phyloP scores from a whole-genome alignment of 352 stramenopile genomes.

The Phytophthora chlamydospora region DNA sequence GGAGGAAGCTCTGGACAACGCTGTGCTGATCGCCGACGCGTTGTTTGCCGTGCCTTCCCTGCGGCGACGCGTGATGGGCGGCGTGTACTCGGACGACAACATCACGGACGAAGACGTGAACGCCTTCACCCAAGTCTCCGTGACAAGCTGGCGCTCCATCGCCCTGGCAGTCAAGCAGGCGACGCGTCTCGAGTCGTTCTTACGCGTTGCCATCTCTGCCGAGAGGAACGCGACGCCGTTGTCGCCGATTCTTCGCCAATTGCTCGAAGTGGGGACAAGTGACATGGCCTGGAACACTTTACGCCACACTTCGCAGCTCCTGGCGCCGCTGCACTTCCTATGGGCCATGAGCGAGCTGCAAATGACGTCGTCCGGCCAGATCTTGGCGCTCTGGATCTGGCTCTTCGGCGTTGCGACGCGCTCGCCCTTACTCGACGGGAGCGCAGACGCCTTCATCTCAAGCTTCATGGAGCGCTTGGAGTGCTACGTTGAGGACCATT shows the following conservation, averaged over 20 bases:
- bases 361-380: conserved; percentile 37
- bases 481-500: conserved; percentile 46
- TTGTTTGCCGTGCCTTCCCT: conserved; percentile 21
- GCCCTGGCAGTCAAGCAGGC: conserved; percentile 35
- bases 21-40: conserved; percentile 28
- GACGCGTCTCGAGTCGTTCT: conserved; percentile 17
- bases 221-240: conserved; percentile 11
- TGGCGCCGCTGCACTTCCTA: conserved; percentile 37
- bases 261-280: conserved; percentile 25
- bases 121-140: conserved; percentile 15
- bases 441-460: conserved; percentile 17
- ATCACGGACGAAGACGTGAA: neutral
- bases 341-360: conserved; percentile 37
- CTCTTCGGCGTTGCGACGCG: conserved; percentile 32
- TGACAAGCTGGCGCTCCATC: conserved; percentile 36
- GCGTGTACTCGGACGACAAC: conserved; percentile 6
- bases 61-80: conserved; percentile 20
- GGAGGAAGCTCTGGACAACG: conserved; percentile 34
- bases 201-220: conserved; percentile 28
- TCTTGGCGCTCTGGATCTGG: conserved; percentile 45
- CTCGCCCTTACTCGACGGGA: conserved; percentile 36
- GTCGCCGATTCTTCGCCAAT: conserved; percentile 10
- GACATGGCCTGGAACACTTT: conserved; percentile 33
- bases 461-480: conserved; percentile 36
- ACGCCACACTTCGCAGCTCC: conserved; percentile 26